Conservation (phyloP, 2,329 filamentous ascomycete genomes). For the Westerdykella sp. region DNA sequence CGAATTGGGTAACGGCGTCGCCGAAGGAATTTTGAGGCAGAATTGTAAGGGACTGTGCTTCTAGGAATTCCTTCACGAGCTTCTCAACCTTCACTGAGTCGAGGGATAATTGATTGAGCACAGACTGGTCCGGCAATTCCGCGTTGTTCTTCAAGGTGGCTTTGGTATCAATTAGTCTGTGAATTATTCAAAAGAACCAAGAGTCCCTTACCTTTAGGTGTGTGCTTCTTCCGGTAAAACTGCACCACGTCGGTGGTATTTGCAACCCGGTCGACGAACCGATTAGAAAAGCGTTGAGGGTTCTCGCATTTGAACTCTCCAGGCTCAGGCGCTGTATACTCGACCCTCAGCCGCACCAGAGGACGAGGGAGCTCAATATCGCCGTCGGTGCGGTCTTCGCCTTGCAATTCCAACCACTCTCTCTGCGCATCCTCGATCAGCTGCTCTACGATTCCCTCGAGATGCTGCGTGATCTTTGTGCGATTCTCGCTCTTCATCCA, state of each 20-base stretch:
- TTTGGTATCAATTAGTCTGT: conserved; percentile 16
- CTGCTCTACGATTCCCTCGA: conserved; percentile 73
- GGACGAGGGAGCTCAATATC: conserved; percentile 65
- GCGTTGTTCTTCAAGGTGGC: conserved; percentile 45
- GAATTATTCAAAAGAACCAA: not conserved
- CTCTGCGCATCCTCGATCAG: conserved; percentile 79
- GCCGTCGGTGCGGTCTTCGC: conserved; percentile 44
- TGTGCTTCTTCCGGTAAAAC: conserved; percentile 84
- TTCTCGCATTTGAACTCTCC: conserved; percentile 89
- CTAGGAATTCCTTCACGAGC: conserved; percentile 80
- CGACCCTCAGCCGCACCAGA: conserved; percentile 82
- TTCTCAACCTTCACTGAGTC: conserved; percentile 83
- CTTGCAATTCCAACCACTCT: conserved; percentile 76
- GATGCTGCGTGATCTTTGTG: conserved; percentile 66
- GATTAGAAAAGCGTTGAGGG: conserved; percentile 89
- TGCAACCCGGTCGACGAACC: conserved; percentile 83
- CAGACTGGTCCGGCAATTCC: conserved; percentile 58
- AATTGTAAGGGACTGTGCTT: conserved; percentile 83
- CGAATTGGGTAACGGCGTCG: conserved; percentile 86
- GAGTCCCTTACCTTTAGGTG: conserved; percentile 26
- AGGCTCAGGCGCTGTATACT: conserved; percentile 78
- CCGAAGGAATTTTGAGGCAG: conserved; percentile 88
- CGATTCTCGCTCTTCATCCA: conserved; percentile 79
- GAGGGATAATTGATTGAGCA: conserved; percentile 55
- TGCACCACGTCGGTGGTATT: conserved; percentile 92